Base-by-base conservation (phyloP, 176 grass and related monocot species). In the Olyra latifolia region DNA sequence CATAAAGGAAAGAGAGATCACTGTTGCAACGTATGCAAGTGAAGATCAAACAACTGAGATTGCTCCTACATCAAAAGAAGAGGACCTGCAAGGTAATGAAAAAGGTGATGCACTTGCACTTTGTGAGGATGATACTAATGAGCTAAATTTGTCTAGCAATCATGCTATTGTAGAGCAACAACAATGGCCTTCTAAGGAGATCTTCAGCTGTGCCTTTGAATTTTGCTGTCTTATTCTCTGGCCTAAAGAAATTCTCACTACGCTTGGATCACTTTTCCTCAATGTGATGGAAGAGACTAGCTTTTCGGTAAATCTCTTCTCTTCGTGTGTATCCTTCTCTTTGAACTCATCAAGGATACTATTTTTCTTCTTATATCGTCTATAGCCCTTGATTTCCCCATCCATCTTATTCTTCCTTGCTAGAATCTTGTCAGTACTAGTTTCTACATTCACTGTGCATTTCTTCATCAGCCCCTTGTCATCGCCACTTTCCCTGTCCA, bases 231-330 rank as follows among this genome's bases (percentile, higher is more conserved):
- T 85, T 39, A 52, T 74, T 74, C 10, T 88, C 78, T 79, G 65
- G 47, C 71, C 77, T 69, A 83, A 78, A 82, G 71, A 88, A 78
- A 88, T 49, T 39, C 71, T 85, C 43, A 85, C 88, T 60, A 85
- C 81, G 14, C 75, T 96, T 71, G 82, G 82, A 58, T 87, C 84
- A 80, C 72, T 86, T 85, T 77, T 87, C 61, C 81, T 69, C 68
- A 90, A 46, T 55, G 55, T 61, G 69, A 88, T 35, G 30, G 93
- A 70, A 24, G 84, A 89, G 66, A 71, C 74, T 62, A 72, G 53
- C 74, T 82, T 87, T 80, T 62, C 70, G 13, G 71, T 43, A 73
- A 46, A 48, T 72, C 41, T 79, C 89, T 81, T 90, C 20, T n/a
- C n/a, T n/a, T n/a, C n/a, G n/a, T n/a, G n/a, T n/a, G n/a, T n/a